Conservation (phyloP, 1,284 basidiomycete species). For the Rhodotorula mucilaginosa region DNA sequence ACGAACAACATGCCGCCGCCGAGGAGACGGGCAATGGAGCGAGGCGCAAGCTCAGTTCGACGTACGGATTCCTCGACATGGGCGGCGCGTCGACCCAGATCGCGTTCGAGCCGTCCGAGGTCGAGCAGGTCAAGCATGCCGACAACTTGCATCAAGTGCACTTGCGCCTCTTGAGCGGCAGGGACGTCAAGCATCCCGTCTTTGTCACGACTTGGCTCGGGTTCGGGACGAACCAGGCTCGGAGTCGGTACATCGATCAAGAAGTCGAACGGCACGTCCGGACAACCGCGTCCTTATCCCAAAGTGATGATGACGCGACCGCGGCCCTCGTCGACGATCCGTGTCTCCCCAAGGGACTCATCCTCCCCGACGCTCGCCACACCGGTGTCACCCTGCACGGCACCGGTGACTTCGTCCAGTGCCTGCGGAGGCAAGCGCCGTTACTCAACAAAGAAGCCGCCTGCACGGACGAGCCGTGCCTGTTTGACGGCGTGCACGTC, state of each 20-base stretch:
- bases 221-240: slow-evolving; percentile 93
- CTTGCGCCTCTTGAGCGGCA: slow-evolving; percentile 76
- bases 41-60: slow-evolving; percentile 58
- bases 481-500: slow-evolving; percentile 96
- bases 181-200: slow-evolving; percentile 83
- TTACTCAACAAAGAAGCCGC: slow-evolving; percentile 81
- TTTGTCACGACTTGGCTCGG: slow-evolving; percentile 99
- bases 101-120: slow-evolving; percentile 77
- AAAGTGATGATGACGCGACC: slow-evolving; percentile 7
- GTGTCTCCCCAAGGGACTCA: slow-evolving; percentile 78
- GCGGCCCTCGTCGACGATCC: slow-evolving; percentile 69
- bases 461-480: slow-evolving; percentile 79
- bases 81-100: slow-evolving; percentile 98
- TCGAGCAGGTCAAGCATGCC: slow-evolving; percentile 57
- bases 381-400: slow-evolving; percentile 66
- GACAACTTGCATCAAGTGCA: slow-evolving; percentile 75
- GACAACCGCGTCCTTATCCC: slow-evolving; percentile 17
- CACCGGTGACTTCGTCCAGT: slow-evolving; percentile 84
- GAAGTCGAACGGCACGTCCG: slow-evolving; percentile 55
- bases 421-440: slow-evolving; percentile 69
- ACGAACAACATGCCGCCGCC: slow-evolving; percentile 41
- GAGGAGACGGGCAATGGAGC: slow-evolving; percentile 2
- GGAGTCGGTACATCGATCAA: slow-evolving; percentile 81
- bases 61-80: slow-evolving; percentile 99
- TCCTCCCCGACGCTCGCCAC: slow-evolving; percentile 56